Percentiles rank a stretch among this genome's conserved stretches.
Conservation (phyloP, 2,329 filamentous ascomycete genomes). For the Cladophialophora carrionii region DNA sequence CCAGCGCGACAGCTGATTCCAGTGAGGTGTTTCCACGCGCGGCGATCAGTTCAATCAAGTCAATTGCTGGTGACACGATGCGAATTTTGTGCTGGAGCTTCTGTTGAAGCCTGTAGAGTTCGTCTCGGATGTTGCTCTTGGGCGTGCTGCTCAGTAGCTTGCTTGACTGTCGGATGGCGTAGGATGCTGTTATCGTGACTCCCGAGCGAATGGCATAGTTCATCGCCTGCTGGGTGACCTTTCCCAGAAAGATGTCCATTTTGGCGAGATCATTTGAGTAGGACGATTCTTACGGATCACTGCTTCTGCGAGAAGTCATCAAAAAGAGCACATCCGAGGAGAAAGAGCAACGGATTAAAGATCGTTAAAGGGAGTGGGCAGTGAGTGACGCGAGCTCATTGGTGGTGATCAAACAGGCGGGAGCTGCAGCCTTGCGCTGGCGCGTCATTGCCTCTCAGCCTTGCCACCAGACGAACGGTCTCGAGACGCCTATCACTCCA, state of each 20-base stretch:
- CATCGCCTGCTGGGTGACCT: slow-evolving; percentile 77
- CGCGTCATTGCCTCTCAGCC: slow-evolving; percentile 4
- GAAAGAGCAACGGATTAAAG: background rate
- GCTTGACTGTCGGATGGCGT: slow-evolving; percentile 80
- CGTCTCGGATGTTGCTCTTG: slow-evolving; percentile 70
- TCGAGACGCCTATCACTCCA: background rate
- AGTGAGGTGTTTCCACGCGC: slow-evolving; percentile 77
- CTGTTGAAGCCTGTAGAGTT: slow-evolving; percentile 72
- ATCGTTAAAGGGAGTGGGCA: background rate
- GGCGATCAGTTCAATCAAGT: slow-evolving; percentile 86
- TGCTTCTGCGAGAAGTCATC: background rate
- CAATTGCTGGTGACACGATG: slow-evolving; percentile 86
- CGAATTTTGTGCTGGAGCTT: slow-evolving; percentile 84
- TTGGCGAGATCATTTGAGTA: slow-evolving; percentile 34
- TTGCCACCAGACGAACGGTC: background rate
- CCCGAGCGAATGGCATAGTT: slow-evolving; percentile 91
- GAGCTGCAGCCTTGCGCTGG: slow-evolving; percentile 16
- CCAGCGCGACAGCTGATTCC: slow-evolving; percentile 81
- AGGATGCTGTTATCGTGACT: slow-evolving; percentile 80
- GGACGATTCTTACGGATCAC: background rate
- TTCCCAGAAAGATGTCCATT: slow-evolving; percentile 73
- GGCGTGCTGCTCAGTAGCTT: slow-evolving; percentile 73
- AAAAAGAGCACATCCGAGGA: background rate
- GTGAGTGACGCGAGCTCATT: slow-evolving; percentile 1
- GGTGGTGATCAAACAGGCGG: slow-evolving; percentile 5